Base-by-base conservation (phyloP, 1,284 basidiomycete genomes). In the Austroboletus niveus region DNA sequence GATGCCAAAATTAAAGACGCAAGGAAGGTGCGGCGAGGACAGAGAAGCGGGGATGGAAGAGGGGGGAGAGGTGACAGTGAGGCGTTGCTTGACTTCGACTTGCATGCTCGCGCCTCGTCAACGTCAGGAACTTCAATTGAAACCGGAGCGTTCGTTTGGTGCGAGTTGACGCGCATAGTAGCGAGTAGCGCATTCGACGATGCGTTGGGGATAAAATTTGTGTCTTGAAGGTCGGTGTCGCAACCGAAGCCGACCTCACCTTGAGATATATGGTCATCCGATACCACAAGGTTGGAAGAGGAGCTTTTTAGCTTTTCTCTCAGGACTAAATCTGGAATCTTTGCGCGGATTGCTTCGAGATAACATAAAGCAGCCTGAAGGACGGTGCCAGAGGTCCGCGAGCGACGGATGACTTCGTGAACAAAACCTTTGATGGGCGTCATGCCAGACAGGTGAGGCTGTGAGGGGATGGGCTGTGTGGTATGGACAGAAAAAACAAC, bases 1-100 rank as follows among this genome's bases (percentile, higher is more conserved):
- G 89, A 88, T 0, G 94, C 93, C 42, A 93, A 76, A 56, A 97
- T 92, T 35, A 97, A 75, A 0, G 91, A 85, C 0, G 92, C 92
- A 8, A 97, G 76, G 71, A 97, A 96, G 2, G 92, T 85, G 39
- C 93, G 81, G 17, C 93, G 80, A 2, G 93, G 91, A 64, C 94
- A 96, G 36, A 92, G 78, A 22, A 94, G 78, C 0, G 91, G 91
- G 0, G 87, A 89, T 0, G 86, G 87, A n/a, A 87, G 75, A 10
- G 72, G 68, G 2, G 78, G 73, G 1, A 77, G 73, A 9, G 77
- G 75, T 0, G 75, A 67, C 4, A 77, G 70, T 8, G 59, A 58
- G 34, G 52, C 36, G 1, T 57, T 57, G 8, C 42, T 45, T 34
- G 45, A 49, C 45, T 56, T 64, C 24, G 53, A 55, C 48, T 64